phyloP scores from a whole-genome alignment of 108 stramenopile species.

The Cyclotella sp. region DNA sequence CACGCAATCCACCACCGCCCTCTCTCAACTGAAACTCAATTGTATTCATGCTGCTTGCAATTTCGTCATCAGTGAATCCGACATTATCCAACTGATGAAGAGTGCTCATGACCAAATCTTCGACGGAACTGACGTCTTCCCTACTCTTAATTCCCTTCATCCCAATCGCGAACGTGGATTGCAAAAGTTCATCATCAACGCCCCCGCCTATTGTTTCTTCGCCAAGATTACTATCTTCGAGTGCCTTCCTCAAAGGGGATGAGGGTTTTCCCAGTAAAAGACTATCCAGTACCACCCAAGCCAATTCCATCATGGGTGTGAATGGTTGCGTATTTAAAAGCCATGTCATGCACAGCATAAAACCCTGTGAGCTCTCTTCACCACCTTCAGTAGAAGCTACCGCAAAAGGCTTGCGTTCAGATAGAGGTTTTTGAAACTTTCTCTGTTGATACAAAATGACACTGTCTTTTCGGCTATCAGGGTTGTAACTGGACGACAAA shows the following conservation, averaged over 20 bases:
- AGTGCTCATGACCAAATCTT: conserved; percentile 61
- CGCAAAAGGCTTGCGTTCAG: conserved; percentile 55
- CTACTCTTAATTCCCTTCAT: conserved; percentile 71
- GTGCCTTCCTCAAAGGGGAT: conserved; percentile 60
- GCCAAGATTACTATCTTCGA: conserved; percentile 55
- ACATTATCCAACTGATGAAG: conserved; percentile 63
- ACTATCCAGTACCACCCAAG: conserved; percentile 80
- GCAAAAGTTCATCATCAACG: conserved; percentile 63
- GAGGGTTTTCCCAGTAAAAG: conserved; percentile 78
- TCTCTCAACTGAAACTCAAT: conserved; percentile 84
- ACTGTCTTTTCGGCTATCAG: conserved; percentile 41
- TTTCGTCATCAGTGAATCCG: conserved; percentile 80
- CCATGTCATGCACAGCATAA: conserved; percentile 85
- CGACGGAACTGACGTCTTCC: conserved; percentile 59
- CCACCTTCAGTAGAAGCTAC: conserved; percentile 38
- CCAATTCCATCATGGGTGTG: conserved; percentile 70
- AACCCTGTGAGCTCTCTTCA: conserved; percentile 38
- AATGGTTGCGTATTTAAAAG: conserved; percentile 83
- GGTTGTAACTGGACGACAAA: conserved; percentile 23
- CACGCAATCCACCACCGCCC: conserved; percentile 76
- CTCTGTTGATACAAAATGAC: conserved; percentile 50
- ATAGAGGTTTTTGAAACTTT: conserved; percentile 47
- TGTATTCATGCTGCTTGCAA: conserved; percentile 85
- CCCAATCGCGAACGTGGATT: conserved; percentile 79
- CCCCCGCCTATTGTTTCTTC: conserved; percentile 72